Conservation (phyloP, 2,329 filamentous ascomycete species). For the Corynespora cassiicola region DNA sequence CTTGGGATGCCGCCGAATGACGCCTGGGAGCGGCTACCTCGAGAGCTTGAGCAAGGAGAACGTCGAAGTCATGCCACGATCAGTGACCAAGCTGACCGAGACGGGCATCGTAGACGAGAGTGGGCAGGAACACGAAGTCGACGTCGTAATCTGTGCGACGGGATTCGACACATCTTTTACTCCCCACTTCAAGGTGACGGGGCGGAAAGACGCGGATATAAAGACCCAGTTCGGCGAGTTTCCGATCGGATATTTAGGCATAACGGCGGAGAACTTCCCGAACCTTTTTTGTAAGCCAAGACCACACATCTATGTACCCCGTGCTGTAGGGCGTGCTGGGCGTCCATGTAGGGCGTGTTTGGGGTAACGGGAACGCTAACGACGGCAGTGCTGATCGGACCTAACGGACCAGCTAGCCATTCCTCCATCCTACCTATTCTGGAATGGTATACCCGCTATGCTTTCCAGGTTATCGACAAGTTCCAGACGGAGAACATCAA, state of each 20-base stretch:
- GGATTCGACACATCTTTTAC: constrained; percentile 47
- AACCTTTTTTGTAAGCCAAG: constrained; percentile 3
- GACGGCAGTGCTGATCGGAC: no score
- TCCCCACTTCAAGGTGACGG: constrained; percentile 11
- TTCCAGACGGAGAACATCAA: constrained; percentile 31
- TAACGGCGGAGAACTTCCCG: constrained; percentile 2
- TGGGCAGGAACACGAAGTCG: constrained; percentile 38
- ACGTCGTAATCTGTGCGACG: constrained; percentile 50
- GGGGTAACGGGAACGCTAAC: no score
- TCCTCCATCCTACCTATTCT: constrained; percentile 31
- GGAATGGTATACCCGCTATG: constrained; percentile 32
- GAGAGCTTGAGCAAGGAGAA: constrained; percentile 24
- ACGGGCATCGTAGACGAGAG: constrained; percentile 27
- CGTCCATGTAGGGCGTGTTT: no score
- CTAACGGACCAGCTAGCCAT: constrained; percentile 28
- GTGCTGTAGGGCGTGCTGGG: no score
- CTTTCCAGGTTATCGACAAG: constrained; percentile 28
- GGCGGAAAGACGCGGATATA: constrained; percentile 4
- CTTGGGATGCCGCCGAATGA: constrained; percentile 29
- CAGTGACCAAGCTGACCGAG: constrained; percentile 22
- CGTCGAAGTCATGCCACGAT: constrained; percentile 26
- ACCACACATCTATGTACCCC: no score
- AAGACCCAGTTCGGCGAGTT: constrained; percentile 2
- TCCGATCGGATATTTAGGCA: background rate
- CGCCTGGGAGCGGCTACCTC: constrained; percentile 30